These are phyloP conservation scores for Rhynchospora tenuis DNA, from an alignment of 176 grass and related monocot species.

Conservation along the genomic window DNA sequence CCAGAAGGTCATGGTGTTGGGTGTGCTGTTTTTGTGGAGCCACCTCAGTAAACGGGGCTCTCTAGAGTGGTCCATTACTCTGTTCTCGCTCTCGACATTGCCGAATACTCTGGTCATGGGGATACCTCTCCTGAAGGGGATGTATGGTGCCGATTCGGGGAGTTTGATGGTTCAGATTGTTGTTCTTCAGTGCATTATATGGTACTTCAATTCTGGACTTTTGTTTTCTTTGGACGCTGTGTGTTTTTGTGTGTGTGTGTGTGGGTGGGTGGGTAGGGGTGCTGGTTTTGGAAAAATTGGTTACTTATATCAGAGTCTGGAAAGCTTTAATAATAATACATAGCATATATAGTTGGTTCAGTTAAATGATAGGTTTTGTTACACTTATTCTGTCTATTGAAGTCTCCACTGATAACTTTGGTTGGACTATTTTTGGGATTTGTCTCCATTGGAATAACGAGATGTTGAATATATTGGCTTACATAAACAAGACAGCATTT, in stretches of 20 bases:
- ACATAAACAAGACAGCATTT: neutral
- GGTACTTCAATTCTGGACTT: constrained; percentile 1
- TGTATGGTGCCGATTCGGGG: constrained; percentile 49
- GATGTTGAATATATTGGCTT: neutral
- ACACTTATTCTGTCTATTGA: neutral
- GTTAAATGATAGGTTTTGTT: neutral
- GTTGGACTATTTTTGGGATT: neutral
- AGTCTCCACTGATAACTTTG: neutral
- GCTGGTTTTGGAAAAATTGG: no score
- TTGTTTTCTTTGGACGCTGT: neutral
- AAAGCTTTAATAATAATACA: no score
- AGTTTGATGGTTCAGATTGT: constrained; percentile 57
- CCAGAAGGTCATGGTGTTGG: constrained; percentile 56
- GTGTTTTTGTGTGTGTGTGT: no score
- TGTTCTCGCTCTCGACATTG: constrained; percentile 64
- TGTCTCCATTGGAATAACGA: neutral
- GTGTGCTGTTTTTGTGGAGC: constrained; percentile 34
- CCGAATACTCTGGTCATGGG: constrained; percentile 81
- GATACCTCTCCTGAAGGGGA: constrained; percentile 53
- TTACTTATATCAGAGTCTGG: neutral
- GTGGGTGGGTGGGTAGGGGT: no score
- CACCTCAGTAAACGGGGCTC: constrained; percentile 25
- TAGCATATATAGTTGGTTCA: neutral
- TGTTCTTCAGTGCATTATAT: constrained; percentile 56
- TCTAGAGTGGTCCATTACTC: constrained; percentile 75